Base-by-base conservation (phyloP, 768 basidiomycete species). In the Lactifluus rugatus region DNA sequence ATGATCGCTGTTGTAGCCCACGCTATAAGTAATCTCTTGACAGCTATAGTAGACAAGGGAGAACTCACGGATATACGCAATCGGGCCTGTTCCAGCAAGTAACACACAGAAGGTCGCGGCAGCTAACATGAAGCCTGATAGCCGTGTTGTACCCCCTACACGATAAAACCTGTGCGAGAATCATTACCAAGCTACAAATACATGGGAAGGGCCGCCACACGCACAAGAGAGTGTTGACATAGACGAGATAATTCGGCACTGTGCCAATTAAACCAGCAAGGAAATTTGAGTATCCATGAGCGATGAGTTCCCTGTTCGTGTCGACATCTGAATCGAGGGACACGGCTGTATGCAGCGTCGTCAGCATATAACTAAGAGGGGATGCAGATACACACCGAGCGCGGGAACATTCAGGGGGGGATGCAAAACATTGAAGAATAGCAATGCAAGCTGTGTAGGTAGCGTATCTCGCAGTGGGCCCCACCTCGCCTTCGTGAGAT, bases 361-460 rank as follows among this genome's bases (percentile, higher is more conserved):
- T 41, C 11, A 34, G 10, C 7, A 21, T 25, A n/a, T 28, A 26
- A 44, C n/a, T 23, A 23, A 44, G 26, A 48, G 11, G 16, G 13
- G 1, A 8, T 16, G 34, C 4, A 9, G 14, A 52, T 17, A 48
- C 42, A 53, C 67, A 82, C 92, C 85, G 13, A 97, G 74, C 7
- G 93, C 89, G 7, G 94, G 94, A 9, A 96, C 89, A 64, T 96
- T 93, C 48, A 93, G 69, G 51, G 89, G 89, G 41, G 92, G 85
- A 67, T 93, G 89, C 45, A 93, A 67, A 52, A 92, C 78, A 64
- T 90, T 91, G 72, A 92, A 91, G 68, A 92, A 91, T 36, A 92
- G 60, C 83, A 99, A 70, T 4, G 95, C 95, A 58, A 97, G 82
- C 67, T 98, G 95, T 1, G 94, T 98, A 3, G 95, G 94, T 66